Base-by-base conservation (phyloP, 2,329 filamentous ascomycete genomes). In the Diplodia sapinea region DNA sequence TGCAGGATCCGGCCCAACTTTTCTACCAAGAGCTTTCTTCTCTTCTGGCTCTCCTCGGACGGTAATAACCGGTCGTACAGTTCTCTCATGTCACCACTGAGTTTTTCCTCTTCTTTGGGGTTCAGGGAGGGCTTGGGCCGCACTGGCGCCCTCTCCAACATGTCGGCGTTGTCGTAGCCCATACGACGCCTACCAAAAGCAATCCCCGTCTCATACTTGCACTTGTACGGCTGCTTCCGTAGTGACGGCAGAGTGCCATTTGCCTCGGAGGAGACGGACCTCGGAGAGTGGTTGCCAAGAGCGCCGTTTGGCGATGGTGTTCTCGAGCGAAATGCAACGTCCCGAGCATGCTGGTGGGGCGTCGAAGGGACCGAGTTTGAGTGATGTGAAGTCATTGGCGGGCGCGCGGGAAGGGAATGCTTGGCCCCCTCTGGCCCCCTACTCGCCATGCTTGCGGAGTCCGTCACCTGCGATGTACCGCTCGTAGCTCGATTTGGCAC, bases 331-430 rank as follows among this genome's bases (percentile, higher is more conserved):
- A 93, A 95, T 76, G 91, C 91, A 74, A 95, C 91, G 74, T 94
- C 90, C 68, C 93, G 89, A 71, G 93, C 88, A 79, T 92, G 91
- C 78, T 97, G 94, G 75, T 94, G 92, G 9, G 94, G 95, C 3
- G 94, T 98, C 1, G 94, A 96, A 1, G 94, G 94, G 59, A 97
- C 92, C 9, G 94, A 98, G 77, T 86, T 96, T 29, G 94, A 96
- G 76, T 96, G 87, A 64, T 88, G 88, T 56, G 84, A 86, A 68
- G 80, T 80, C 71, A 87, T 79, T 70, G 85, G 80, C 68, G 84
- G 81, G 71, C 85, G 80, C 76, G 81, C 73, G 33, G 71, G 65
- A 54, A 74, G 74, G 50, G 73, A 69, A 65, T 71, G 71, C 63
- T 57, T 54, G 17, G 70, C 43, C 33, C 69, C 68, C 38, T 78